Percentiles rank a stretch among this genome's conserved stretches.
phyloP scores from a whole-genome alignment of 768 basidiomycete genomes.

The Heimioporus sp. region DNA sequence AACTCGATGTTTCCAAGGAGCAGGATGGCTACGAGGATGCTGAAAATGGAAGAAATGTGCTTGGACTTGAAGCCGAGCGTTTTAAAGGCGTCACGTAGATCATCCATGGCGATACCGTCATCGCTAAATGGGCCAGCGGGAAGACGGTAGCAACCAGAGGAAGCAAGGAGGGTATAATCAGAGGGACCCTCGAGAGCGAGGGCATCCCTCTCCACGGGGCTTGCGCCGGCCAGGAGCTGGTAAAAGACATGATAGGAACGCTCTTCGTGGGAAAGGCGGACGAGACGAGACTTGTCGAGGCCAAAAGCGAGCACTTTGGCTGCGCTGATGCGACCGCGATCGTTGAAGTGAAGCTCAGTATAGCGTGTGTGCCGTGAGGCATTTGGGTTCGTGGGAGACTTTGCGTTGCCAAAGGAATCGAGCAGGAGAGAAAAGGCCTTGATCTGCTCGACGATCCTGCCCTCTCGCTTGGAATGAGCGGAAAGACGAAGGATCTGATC shows the following conservation, averaged over 20 bases:
- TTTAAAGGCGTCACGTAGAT: constrained; percentile 54
- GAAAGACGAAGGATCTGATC: constrained; percentile 62
- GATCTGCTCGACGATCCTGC: constrained; percentile 52
- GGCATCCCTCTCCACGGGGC: constrained; percentile 50
- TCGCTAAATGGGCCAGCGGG: constrained; percentile 63
- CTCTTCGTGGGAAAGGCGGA: constrained; percentile 54
- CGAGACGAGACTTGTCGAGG: constrained; percentile 60
- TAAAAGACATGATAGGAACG: constrained; percentile 68
- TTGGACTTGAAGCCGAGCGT: constrained; percentile 62
- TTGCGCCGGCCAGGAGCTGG: constrained; percentile 60
- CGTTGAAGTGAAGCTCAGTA: constrained; percentile 61
- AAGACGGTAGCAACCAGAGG: constrained; percentile 60
- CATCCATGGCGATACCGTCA: constrained; percentile 56
- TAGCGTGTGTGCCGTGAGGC: constrained; percentile 62
- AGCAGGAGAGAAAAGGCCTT: constrained; percentile 53
- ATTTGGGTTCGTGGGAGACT: constrained; percentile 59
- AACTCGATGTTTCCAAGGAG: constrained; percentile 60
- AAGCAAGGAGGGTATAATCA: constrained; percentile 55
- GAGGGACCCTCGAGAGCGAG: constrained; percentile 56
- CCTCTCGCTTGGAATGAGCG: constrained; percentile 54
- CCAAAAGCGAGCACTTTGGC: constrained; percentile 60
- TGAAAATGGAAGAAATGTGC: constrained; percentile 53
- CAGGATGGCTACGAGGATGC: constrained; percentile 51
- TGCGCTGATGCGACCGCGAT: constrained; percentile 51
- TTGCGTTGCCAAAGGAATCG: constrained; percentile 65